Evolutionary conservation across 1,284 basidiomycete genomes (phyloP), one percentile per base, ranked within the genome.

Genomic region (Leccinum variabile): DNA sequence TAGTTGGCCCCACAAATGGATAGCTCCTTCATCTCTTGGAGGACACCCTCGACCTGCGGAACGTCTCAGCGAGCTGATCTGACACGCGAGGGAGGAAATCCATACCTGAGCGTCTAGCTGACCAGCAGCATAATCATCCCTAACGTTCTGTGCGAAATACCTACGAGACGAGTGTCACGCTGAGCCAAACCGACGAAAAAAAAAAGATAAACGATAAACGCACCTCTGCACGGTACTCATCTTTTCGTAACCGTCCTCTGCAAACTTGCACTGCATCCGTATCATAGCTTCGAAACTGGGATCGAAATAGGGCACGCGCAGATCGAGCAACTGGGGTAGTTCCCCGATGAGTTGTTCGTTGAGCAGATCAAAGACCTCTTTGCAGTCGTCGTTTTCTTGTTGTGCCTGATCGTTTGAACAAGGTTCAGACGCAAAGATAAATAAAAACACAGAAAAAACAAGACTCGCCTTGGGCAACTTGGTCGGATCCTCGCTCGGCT

Each of bases 231-330:
- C 97, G 54, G 94, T 91, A 53, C 95, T 93, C 60, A 99, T 84
- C 79, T 97, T 98, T 80, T 99, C 96, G 75, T 99, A 99, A 0
- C 94, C 97, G 70, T 98, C 96, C 75, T 98, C 93, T 1, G 96
- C 95, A 72, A 98, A 98, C 71, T 95, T 95, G 73, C 93, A 87
- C 76, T 99, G 97, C 85, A 97, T 94, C 50, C 97, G 86, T 69
- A 98, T 94, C 97, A 99, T 98, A 37, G 97, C 94, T 77, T 99
- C 97, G 75, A 99, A 98, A 68, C 92, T 95, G 1, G 97, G 97
- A 76, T 99, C 97, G 65, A 99, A 93, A 81, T 95, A 99, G 7
- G 97, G 97, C 50, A 99, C 91, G 41, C 97, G 91, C 28, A 98
- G 86, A 70, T 98, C 95, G 55, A 99, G 86, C 32, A 99, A 80